Evolutionary conservation across 768 basidiomycete genomes (phyloP).

Genomic region (Russula dissimulans): DNA sequence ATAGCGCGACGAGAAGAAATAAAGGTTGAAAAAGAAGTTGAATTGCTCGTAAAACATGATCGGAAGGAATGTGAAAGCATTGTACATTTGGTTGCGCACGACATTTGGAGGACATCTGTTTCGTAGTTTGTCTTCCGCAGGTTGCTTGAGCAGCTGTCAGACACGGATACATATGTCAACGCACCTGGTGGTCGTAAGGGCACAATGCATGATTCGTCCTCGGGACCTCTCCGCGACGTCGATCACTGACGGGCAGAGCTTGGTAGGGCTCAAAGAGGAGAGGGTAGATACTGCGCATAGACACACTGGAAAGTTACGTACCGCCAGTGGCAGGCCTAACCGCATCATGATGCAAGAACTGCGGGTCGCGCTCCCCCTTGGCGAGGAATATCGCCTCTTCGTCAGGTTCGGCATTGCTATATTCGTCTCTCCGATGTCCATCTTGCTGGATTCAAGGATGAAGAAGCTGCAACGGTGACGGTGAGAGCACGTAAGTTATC

Average conservation of each 20-base stretch:
- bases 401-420: slow-evolving; percentile 10
- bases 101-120: slow-evolving; percentile 76
- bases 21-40: slow-evolving; percentile 99
- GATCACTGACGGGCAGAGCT: slow-evolving; percentile 25
- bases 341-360: slow-evolving; percentile 31
- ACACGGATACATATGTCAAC: background rate
- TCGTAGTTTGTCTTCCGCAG: slow-evolving; percentile 53
- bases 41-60: slow-evolving; percentile 98
- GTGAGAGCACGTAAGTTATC: slow-evolving; percentile 3
- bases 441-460: background rate
- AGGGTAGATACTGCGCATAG: background rate
- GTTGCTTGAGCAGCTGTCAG: background rate
- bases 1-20: slow-evolving; percentile 96
- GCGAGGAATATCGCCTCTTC: slow-evolving; percentile 17
- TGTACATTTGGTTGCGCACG: slow-evolving; percentile 97
- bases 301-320: slow-evolving; percentile 21
- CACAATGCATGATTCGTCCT: slow-evolving; percentile 70
- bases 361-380: slow-evolving; percentile 27
- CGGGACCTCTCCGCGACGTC: slow-evolving; percentile 26
- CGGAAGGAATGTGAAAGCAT: slow-evolving; percentile 91
- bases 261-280: background rate
- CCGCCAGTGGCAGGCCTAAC: slow-evolving; percentile 21
- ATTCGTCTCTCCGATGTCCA: slow-evolving; percentile 13
- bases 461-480: background rate
- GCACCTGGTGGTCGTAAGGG: slow-evolving; percentile 68